phyloP scores from a whole-genome alignment of 106 monocot species.

The Allium fistulosum region DNA sequence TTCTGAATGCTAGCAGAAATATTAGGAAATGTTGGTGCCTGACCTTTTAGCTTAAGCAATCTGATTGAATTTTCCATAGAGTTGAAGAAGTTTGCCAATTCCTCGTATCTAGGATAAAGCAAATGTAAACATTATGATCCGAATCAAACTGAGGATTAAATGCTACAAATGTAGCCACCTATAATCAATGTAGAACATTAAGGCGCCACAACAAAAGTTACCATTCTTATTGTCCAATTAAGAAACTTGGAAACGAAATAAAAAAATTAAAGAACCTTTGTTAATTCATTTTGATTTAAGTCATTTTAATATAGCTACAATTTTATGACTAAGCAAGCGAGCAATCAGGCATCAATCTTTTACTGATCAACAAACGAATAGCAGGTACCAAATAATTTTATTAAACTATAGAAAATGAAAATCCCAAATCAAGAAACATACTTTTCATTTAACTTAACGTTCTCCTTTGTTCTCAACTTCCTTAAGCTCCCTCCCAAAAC shows the following conservation, averaged over 20 bases:
- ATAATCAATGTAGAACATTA: too few species aligned
- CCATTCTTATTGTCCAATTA: too few species aligned
- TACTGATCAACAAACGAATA: too few species aligned
- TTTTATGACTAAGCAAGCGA: too few species aligned
- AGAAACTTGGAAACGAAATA: too few species aligned
- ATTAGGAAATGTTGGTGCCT: slow-evolving; percentile 35
- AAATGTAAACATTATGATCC: not conserved
- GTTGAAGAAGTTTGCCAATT: slow-evolving; percentile 52
- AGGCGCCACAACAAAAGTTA: too few species aligned
- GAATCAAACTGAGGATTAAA: not conserved
- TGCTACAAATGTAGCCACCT: not conserved
- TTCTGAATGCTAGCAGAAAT: slow-evolving; percentile 37
- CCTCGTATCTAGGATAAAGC: slow-evolving; percentile 34
- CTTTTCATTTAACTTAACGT: slow-evolving; percentile 47
- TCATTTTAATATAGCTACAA: too few species aligned
- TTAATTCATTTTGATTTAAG: too few species aligned
- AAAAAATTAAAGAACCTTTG: too few species aligned
- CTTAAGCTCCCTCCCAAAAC: not conserved
- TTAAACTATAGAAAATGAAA: not conserved
- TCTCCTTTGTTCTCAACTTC: slow-evolving; percentile 1
- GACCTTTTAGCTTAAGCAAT: slow-evolving; percentile 45
- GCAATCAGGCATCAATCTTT: too few species aligned
- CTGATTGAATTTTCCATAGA: slow-evolving; percentile 52
- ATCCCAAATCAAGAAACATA: not conserved
- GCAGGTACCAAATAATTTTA: not conserved